These are phyloP conservation scores for Pyrrhoderma noxium DNA, from an alignment of 1,284 basidiomycete genomes.

Conservation along the genomic window DNA sequence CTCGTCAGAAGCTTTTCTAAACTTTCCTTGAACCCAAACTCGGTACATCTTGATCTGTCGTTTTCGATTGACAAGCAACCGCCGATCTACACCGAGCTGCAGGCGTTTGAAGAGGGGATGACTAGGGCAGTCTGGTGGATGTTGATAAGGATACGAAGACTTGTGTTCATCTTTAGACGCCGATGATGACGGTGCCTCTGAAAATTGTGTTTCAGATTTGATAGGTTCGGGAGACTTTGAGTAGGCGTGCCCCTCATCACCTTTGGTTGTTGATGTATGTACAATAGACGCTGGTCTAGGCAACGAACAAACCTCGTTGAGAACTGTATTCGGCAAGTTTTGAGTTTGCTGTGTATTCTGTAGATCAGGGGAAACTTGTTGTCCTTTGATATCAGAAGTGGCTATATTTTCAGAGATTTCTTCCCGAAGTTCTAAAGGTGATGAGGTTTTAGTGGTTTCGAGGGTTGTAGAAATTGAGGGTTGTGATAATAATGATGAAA, in stretches of 20 bases:
- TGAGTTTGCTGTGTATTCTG: neutral
- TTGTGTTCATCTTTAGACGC: constrained; percentile 29
- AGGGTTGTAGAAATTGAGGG: too few species aligned
- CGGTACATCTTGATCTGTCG: constrained; percentile 92
- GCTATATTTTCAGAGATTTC: too few species aligned
- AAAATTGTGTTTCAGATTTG: too few species aligned
- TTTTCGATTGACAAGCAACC: constrained; percentile 89
- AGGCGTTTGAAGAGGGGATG: constrained; percentile 53
- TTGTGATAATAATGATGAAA: neutral
- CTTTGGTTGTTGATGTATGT: too few species aligned
- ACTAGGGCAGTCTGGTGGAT: neutral
- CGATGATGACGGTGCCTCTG: constrained; percentile 40
- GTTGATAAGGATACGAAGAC: constrained; percentile 22
- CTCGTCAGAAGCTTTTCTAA: constrained; percentile 39
- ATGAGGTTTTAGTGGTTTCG: too few species aligned
- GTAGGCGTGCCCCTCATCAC: too few species aligned
- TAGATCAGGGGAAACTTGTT: neutral
- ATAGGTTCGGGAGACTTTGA: too few species aligned
- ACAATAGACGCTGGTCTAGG: too few species aligned
- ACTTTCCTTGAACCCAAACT: constrained; percentile 91
- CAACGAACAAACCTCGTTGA: too few species aligned
- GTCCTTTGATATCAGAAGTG: too few species aligned
- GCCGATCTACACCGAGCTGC: constrained; percentile 80
- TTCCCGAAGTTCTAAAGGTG: too few species aligned
- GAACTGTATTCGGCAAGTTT: too few species aligned